A percentile compares a stretch with the other conserved stretches of the same genome.
phyloP scores from a whole-genome alignment of 208 protist genomes.

The Leishmania lainsoni region DNA sequence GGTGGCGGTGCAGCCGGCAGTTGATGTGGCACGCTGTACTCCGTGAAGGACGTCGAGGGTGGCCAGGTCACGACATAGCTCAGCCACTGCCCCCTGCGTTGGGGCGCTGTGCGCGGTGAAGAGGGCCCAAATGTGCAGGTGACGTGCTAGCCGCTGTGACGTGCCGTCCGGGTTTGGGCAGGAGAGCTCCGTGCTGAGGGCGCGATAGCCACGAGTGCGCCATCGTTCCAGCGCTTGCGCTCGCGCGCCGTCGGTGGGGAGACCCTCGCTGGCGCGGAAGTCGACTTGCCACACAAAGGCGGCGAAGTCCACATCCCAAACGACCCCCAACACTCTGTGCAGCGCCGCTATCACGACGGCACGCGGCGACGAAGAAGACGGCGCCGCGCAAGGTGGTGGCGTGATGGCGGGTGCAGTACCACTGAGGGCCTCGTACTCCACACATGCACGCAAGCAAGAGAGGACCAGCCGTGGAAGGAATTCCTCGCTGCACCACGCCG shows the following conservation, averaged over 20 bases:
- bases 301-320: slow-evolving; percentile 24
- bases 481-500: slow-evolving; percentile 11
- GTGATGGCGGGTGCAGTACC: background rate
- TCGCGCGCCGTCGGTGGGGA: background rate
- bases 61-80: slow-evolving; percentile 51
- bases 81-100: slow-evolving; percentile 8
- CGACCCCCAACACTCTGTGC: slow-evolving; percentile 3
- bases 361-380: background rate
- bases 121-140: slow-evolving; percentile 26
- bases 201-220: slow-evolving; percentile 16
- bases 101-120: slow-evolving; percentile 7
- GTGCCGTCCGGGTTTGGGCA: background rate
- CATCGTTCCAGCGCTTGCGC: background rate
- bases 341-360: slow-evolving; percentile 1
- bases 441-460: slow-evolving; percentile 14
- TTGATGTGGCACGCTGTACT: background rate
- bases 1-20: background rate
- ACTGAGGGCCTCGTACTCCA: background rate
- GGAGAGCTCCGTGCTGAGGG: slow-evolving; percentile 19
- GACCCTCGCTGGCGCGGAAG: slow-evolving; percentile 8
- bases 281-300: slow-evolving; percentile 15
- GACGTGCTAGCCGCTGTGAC: background rate
- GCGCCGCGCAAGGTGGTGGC: background rate
- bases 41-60: slow-evolving; percentile 35
- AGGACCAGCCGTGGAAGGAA: slow-evolving; percentile 8